Evolutionary conservation across 1,284 basidiomycete species (phyloP).

Genomic region (Moniliophthora roreri): DNA sequence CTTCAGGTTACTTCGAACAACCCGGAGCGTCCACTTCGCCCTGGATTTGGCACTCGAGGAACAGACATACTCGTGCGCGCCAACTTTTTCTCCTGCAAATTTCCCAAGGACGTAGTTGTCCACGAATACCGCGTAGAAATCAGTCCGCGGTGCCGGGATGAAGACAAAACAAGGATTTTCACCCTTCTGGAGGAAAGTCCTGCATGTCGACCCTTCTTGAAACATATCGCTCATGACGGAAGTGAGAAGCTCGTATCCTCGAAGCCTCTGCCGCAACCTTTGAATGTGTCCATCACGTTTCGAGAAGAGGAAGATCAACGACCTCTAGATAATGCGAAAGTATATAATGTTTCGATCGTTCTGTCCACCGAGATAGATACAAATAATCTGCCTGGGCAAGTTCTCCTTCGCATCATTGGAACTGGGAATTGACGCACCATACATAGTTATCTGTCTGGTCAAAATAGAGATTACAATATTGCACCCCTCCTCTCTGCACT

Average conservation of each 20-base stretch:
- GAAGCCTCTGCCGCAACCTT: conserved; percentile 52
- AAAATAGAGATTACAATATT: conserved; percentile 43
- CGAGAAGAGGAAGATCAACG: conserved; percentile 53
- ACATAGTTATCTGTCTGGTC: conserved; percentile 55
- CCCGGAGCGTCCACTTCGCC: conserved; percentile 57
- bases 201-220: conserved; percentile 37
- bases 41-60: conserved; percentile 65
- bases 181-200: conserved; percentile 53
- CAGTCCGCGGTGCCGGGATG: conserved; percentile 47
- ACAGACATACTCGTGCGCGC: conserved; percentile 51
- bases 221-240: conserved; percentile 62
- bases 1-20: conserved; percentile 38
- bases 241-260: conserved; percentile 59
- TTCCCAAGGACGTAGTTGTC: conserved; percentile 42
- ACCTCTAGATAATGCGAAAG: conserved; percentile 41
- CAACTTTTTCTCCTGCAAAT: conserved; percentile 64
- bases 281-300: conserved; percentile 48
- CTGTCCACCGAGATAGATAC: conserved; percentile 46
- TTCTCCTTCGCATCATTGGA: conserved; percentile 6
- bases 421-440: neutral
- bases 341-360: conserved; percentile 53
- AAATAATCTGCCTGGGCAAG: conserved; percentile 48
- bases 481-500: conserved; percentile 59
- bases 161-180: conserved; percentile 55
- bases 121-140: conserved; percentile 66